phyloP scores from a whole-genome alignment of 352 stramenopile species.

The Pythium guiyangense region DNA sequence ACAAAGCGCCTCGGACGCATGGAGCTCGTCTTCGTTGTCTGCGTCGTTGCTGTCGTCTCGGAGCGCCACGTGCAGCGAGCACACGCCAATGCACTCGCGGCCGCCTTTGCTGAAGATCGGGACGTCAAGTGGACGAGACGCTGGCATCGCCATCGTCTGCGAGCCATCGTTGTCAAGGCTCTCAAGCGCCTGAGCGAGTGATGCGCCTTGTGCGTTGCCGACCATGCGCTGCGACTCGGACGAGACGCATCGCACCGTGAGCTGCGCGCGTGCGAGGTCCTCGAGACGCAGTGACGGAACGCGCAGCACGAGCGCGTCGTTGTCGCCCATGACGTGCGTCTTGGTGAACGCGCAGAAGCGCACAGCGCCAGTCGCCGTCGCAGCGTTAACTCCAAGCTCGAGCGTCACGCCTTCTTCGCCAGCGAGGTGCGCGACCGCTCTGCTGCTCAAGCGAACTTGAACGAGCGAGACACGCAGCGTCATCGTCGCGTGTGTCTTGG shows the following conservation, averaged over 20 bases:
- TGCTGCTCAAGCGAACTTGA: constrained; percentile 24
- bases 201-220: not conserved
- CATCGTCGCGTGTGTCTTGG: too few species aligned
- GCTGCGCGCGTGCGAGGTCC: not conserved
- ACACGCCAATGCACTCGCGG: constrained; percentile 5
- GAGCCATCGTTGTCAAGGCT: not conserved
- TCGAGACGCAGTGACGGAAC: constrained; percentile 4
- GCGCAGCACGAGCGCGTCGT: constrained; percentile 13
- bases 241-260: constrained; percentile 24
- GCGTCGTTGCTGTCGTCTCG: not conserved
- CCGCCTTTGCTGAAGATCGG: not conserved
- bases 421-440: constrained; percentile 20
- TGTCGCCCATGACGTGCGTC: constrained; percentile 28
- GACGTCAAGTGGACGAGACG: not conserved
- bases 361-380: constrained; percentile 16
- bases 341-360: constrained; percentile 36
- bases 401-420: constrained; percentile 34
- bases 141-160: not conserved
- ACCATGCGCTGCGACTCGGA: constrained; percentile 3
- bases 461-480: constrained; percentile 24
- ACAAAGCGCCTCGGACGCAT: not conserved
- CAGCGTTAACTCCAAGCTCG: constrained; percentile 23
- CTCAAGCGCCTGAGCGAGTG: too few species aligned
- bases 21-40: not conserved
- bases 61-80: constrained; percentile 1